Conservation (phyloP, 306 rosid species). For the Lathyrus aphaca region DNA sequence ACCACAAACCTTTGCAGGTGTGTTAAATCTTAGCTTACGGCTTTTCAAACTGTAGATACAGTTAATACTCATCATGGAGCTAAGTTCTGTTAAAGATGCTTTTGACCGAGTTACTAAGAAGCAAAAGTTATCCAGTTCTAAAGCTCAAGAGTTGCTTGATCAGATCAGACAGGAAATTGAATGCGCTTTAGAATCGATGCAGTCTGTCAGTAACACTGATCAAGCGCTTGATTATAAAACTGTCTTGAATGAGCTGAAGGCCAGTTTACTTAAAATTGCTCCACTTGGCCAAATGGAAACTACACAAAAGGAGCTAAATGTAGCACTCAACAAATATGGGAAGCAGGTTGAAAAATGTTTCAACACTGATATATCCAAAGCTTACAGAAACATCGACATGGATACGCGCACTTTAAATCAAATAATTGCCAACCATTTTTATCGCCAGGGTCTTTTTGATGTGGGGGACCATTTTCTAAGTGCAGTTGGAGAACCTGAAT, state of each 20-base stretch:
- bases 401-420: constrained; percentile 67
- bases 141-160: constrained; percentile 70
- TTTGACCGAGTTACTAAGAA: constrained; percentile 76
- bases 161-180: constrained; percentile 66
- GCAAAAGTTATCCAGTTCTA: constrained; percentile 72
- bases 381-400: constrained; percentile 73
- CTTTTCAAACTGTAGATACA: constrained; percentile 35
- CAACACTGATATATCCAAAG: constrained; percentile 88
- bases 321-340: constrained; percentile 75
- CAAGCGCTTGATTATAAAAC: constrained; percentile 41
- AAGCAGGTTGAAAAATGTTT: constrained; percentile 78
- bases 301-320: constrained; percentile 79
- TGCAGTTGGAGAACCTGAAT: constrained; percentile 67
- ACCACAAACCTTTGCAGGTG: constrained; percentile 42
- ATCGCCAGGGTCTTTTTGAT: constrained; percentile 79
- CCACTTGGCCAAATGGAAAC: constrained; percentile 69
- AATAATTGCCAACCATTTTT: constrained; percentile 81
- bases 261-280: constrained; percentile 58
- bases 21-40: constrained; percentile 24
- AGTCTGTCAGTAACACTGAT: constrained; percentile 43
- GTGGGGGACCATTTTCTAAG: constrained; percentile 71
- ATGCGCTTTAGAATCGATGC: constrained; percentile 62
- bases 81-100: constrained; percentile 72
- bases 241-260: constrained; percentile 61
- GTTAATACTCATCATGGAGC: constrained; percentile 64